These are phyloP conservation scores for Pythium angustatum DNA, from an alignment of 352 stramenopile species.

Conservation along the genomic window DNA sequence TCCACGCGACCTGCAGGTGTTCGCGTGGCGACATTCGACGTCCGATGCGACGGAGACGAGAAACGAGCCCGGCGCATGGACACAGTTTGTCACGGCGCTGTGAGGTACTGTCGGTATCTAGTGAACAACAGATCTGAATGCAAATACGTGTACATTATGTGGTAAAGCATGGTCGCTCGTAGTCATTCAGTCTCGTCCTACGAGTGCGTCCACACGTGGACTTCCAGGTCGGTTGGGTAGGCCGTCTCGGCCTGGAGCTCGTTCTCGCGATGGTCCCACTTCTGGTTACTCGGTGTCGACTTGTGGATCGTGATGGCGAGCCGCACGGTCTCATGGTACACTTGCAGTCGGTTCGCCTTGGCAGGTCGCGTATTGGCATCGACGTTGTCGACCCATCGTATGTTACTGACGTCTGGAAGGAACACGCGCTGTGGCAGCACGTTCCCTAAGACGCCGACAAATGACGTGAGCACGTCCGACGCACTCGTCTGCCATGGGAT, in stretches of 20 bases:
- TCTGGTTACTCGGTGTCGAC: constrained; percentile 44
- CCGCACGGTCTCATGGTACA: constrained; percentile 49
- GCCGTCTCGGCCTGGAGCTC: no score
- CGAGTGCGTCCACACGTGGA: no score
- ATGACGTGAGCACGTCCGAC: constrained; percentile 50
- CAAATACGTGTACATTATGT: no score
- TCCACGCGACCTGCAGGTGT: no score
- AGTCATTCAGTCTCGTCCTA: no score
- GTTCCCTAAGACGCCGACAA: constrained; percentile 60
- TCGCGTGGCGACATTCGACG: neutral
- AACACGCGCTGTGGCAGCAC: constrained; percentile 45
- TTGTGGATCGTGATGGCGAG: constrained; percentile 51
- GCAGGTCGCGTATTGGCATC: no score
- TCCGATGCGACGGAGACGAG: neutral
- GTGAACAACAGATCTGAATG: no score
- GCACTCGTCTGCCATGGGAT: constrained; percentile 53
- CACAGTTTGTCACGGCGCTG: constrained; percentile 52
- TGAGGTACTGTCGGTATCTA: constrained; percentile 31
- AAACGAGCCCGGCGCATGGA: constrained; percentile 29
- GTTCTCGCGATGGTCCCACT: constrained; percentile 32
- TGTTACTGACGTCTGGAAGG: constrained; percentile 37
- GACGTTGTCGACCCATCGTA: constrained; percentile 27
- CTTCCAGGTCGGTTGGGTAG: no score
- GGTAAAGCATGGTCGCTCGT: no score
- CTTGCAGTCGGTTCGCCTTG: constrained; percentile 37